Percentiles rank a stretch among this genome's conserved stretches.
Evolutionary conservation across 371 early-diverging fungal species (phyloP).

Genomic region (Haplosporangium sp.): DNA sequence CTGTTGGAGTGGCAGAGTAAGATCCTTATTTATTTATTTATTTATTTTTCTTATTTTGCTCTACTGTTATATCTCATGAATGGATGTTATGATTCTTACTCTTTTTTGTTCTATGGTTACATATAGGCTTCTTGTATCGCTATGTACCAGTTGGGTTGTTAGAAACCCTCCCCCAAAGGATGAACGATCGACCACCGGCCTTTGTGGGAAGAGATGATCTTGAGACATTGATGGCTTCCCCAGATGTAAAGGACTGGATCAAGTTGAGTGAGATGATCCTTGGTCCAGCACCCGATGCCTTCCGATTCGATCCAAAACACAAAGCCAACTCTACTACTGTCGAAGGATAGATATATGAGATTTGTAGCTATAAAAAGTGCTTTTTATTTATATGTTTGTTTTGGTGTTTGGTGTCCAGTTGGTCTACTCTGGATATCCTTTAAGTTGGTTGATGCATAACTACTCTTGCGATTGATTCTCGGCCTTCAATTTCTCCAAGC

Average conservation of each 20-base stretch:
- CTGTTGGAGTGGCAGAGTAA: conserved; percentile 92
- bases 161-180: conserved; percentile 89
- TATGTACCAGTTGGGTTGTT: conserved; percentile 94
- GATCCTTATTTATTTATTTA: not conserved
- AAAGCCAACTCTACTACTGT: conserved; percentile 79
- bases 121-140: conserved; percentile 56
- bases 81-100: not conserved
- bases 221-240: conserved; percentile 94
- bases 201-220: conserved; percentile 91
- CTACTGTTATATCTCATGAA: too few relatives aligned
- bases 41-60: too few relatives aligned
- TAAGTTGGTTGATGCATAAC: too few relatives aligned
- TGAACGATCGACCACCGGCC: conserved; percentile 92
- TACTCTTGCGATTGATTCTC: conserved; percentile 5
- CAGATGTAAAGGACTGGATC: conserved; percentile 89
- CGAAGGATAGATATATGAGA: conserved; percentile 26
- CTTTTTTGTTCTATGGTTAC: not conserved
- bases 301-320: conserved; percentile 93
- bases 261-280: conserved; percentile 82
- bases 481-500: conserved; percentile 62
- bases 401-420: too few relatives aligned
- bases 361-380: too few relatives aligned
- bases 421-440: too few relatives aligned
- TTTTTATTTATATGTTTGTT: not conserved
- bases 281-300: conserved; percentile 89